Percentiles rank a stretch among this genome's conserved stretches.
Evolutionary conservation across 768 basidiomycete genomes (phyloP).

Genomic region (Dentipellis fragilis): DNA sequence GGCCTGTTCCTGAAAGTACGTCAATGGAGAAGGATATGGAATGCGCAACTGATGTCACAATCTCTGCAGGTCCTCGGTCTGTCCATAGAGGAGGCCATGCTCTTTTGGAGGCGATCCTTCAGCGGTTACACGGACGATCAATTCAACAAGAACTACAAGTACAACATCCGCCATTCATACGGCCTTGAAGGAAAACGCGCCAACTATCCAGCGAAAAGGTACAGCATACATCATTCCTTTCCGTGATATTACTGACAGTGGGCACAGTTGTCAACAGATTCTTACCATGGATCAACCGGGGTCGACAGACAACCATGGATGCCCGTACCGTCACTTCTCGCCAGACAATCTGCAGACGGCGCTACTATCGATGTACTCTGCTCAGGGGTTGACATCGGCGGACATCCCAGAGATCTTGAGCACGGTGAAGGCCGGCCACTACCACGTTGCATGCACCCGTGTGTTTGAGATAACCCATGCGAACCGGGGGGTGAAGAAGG

Average conservation of each 20-base stretch:
- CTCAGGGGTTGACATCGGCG: slow-evolving; percentile 48
- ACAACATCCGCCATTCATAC: slow-evolving; percentile 93
- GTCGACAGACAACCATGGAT: slow-evolving; percentile 68
- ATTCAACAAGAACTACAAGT: slow-evolving; percentile 96
- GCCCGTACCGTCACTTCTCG: slow-evolving; percentile 88
- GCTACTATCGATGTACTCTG: slow-evolving; percentile 57
- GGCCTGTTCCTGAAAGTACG: slow-evolving; percentile 88
- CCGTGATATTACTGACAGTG: not conserved
- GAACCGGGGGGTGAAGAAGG: slow-evolving; percentile 63
- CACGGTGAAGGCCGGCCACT: slow-evolving; percentile 71
- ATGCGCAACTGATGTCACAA: not conserved
- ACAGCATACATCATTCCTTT: slow-evolving; percentile 7
- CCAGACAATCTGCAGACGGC: slow-evolving; percentile 73
- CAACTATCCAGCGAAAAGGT: slow-evolving; percentile 93
- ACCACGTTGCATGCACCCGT: slow-evolving; percentile 93
- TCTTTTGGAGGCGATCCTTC: slow-evolving; percentile 90
- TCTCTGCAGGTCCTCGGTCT: slow-evolving; percentile 71
- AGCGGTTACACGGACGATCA: slow-evolving; percentile 77
- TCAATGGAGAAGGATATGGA: not conserved
- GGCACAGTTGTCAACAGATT: slow-evolving; percentile 78
- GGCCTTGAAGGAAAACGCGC: slow-evolving; percentile 91
- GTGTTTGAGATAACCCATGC: slow-evolving; percentile 93
- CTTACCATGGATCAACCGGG: slow-evolving; percentile 60
- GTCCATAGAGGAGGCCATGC: slow-evolving; percentile 86
- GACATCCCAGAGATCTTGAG: slow-evolving; percentile 80